A percentile compares a stretch with the other conserved stretches of the same genome.
phyloP scores from a whole-genome alignment of 2,329 filamentous ascomycete genomes.

The Aspergillus melleus region DNA sequence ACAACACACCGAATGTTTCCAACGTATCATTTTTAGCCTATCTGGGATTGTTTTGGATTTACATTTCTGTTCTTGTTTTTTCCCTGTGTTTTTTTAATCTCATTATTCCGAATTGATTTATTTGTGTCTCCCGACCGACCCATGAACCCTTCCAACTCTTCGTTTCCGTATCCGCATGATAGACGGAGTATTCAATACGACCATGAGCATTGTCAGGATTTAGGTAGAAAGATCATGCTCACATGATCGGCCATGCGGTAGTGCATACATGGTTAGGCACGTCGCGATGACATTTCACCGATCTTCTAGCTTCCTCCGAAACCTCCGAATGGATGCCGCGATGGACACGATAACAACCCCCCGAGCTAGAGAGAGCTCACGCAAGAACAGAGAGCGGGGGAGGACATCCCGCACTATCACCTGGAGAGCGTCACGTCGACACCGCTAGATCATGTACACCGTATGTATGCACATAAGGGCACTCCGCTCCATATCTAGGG shows the following conservation, averaged over 20 bases:
- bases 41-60: neutral
- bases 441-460: conserved; percentile 18
- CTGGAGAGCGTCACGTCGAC: conserved; percentile 10
- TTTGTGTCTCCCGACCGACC: neutral
- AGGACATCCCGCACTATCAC: neutral
- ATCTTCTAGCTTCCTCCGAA: conserved; percentile 24
- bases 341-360: conserved; percentile 28
- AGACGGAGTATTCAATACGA: too few species aligned
- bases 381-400: neutral
- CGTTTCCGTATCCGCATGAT: too few species aligned
- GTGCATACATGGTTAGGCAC: conserved; percentile 14
- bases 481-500: neutral
- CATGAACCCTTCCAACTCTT: too few species aligned
- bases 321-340: conserved; percentile 34
- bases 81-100: neutral
- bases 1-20: conserved; percentile 4
- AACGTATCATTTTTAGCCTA: neutral
- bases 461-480: neutral
- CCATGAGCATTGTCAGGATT: neutral
- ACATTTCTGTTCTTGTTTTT: neutral
- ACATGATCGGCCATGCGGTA: conserved; percentile 18
- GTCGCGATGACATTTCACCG: conserved; percentile 14
- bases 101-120: too few species aligned
- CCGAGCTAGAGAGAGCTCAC: conserved; percentile 7
- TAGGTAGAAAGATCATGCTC: conserved; percentile 11